phyloP scores from a whole-genome alignment of 2,329 filamentous ascomycete species.

The Cadophora gregata region DNA sequence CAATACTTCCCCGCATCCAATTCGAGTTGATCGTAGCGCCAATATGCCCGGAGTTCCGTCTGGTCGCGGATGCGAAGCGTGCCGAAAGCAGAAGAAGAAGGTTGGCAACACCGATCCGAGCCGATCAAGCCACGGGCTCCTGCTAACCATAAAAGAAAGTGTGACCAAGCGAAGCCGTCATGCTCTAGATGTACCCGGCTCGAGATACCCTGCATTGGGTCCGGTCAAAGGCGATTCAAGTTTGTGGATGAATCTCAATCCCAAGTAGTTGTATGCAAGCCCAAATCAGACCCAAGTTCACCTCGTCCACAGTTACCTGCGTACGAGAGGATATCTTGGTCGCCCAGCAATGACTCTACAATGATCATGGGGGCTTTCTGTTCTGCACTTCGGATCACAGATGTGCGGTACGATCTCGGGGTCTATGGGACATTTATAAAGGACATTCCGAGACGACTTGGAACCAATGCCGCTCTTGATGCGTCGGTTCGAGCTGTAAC shows the following conservation, averaged over 20 bases:
- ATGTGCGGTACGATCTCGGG: constrained; percentile 54
- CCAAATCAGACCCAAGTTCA: neutral
- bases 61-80: constrained; percentile 15
- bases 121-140: neutral
- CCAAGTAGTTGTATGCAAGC: constrained; percentile 1
- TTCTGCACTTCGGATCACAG: constrained; percentile 47
- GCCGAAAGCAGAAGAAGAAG: constrained; percentile 19
- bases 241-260: constrained; percentile 17
- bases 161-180: constrained; percentile 14
- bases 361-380: constrained; percentile 39
- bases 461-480: constrained; percentile 51
- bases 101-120: constrained; percentile 10
- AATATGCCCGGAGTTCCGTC: constrained; percentile 19
- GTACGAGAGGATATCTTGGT: neutral
- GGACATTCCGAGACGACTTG: constrained; percentile 53
- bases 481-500: constrained; percentile 5
- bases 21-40: constrained; percentile 13
- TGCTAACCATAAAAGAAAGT: constrained; percentile 9
- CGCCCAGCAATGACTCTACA: constrained; percentile 43
- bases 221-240: constrained; percentile 12
- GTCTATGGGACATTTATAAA: constrained; percentile 54
- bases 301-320: neutral
- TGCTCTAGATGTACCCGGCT: constrained; percentile 12
- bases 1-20: neutral
- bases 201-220: constrained; percentile 4